Conservation (phyloP, 129 eudicot genomes). For the Flaveria trinervia region DNA sequence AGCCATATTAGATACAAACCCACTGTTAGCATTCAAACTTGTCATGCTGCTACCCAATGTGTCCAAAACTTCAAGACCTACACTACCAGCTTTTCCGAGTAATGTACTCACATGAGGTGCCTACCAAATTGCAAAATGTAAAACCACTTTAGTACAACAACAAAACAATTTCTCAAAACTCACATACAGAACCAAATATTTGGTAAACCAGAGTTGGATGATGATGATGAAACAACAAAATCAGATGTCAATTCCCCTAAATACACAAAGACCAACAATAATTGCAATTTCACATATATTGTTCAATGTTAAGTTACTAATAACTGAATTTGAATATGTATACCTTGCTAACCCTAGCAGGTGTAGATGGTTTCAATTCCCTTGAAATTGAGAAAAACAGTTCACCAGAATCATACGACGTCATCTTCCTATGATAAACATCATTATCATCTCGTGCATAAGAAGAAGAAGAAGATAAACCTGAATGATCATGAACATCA, state of each 20-base stretch:
- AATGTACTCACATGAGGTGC: conserved; percentile 74
- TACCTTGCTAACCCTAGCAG: conserved; percentile 74
- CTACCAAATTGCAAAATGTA: conserved; percentile 40
- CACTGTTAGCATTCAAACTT: conserved; percentile 65
- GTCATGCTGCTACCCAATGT: conserved; percentile 88
- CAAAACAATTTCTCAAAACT: neutral
- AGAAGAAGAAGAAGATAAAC: conserved; percentile 23
- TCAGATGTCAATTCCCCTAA: neutral
- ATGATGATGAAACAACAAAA: neutral
- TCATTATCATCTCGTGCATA: conserved; percentile 24
- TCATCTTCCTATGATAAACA: conserved; percentile 35
- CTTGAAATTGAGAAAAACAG: conserved; percentile 54
- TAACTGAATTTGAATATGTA: neutral
- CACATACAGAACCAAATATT: neutral
- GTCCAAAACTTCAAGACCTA: conserved; percentile 77
- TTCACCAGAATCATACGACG: conserved; percentile 62
- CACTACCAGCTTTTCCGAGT: conserved; percentile 82
- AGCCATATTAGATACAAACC: conserved; percentile 72
- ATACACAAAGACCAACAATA: neutral
- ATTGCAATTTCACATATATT: conserved; percentile 12
- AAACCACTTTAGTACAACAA: neutral
- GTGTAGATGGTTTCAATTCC: conserved; percentile 70
- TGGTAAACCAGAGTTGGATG: neutral
- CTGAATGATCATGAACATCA: conserved; percentile 36
- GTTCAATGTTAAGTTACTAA: neutral